Base-by-base conservation (phyloP, 139 green algal species). In the Coelastrella sp. region DNA sequence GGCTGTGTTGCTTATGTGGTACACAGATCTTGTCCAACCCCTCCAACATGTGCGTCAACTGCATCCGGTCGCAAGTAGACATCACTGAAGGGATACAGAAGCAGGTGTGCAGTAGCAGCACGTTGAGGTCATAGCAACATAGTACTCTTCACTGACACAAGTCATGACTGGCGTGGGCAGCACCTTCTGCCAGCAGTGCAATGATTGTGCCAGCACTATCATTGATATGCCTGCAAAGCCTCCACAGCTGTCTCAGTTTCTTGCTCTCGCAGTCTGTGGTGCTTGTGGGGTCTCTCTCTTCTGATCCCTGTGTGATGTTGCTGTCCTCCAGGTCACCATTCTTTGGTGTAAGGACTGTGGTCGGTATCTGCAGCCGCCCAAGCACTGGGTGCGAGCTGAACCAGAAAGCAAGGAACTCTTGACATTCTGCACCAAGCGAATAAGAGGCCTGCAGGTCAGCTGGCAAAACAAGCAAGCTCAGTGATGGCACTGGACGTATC, bases 1-100 rank as follows among this genome's bases (percentile, higher is more conserved):
- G 90, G 50, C 78, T 94, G n/a, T 99, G 97, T 89, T 99, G 96
- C 87, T 85, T 99, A 30, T 99, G 97, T 86, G 97, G 97, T 74
- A 91, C 93, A 21, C 45, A 62, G 78, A 99, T 99, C 60, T 76
- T 83, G 0, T 91, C 96, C 37, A 99, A 99, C 88, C 94, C 97
- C 9, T 92, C 96, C 23, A 98, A 98, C 89, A 99, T 99, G 97
- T 99, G 97, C 89, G 95, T 99, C 15, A 98, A 96, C 82, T 99
- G 97, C 93, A 96, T 99, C 17, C 92, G 93, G 17, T 94, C 91
- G 0, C 96, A 99, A 90, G 95, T 99, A 15, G 97, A 99, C 88
- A 98, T 99, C 87, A 99, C 97, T 3, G 96, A 98, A 27, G 94
- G 94, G 48, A 94, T 99, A 50, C 94, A 98, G 79, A 99, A 98